Percentiles rank a stretch among this genome's conserved stretches.
Conservation (phyloP, 441 rosid genomes). For the Erodium texanum region DNA sequence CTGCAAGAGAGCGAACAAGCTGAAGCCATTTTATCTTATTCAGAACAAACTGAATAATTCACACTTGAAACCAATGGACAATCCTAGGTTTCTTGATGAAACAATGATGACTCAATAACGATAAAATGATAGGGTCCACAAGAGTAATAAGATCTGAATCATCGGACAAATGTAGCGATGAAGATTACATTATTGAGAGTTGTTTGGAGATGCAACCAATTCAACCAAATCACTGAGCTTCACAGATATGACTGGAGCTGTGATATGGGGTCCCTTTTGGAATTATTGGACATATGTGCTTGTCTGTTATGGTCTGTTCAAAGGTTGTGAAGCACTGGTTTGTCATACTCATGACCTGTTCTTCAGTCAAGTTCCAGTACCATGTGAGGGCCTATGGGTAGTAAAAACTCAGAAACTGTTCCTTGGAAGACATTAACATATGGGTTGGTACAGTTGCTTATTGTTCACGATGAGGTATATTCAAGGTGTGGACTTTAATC, state of each 20-base stretch:
- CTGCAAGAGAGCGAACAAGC: slow-evolving; percentile 53
- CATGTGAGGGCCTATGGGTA: slow-evolving; percentile 19
- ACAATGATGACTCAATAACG: no score
- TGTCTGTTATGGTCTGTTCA: slow-evolving; percentile 9
- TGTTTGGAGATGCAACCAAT: slow-evolving; percentile 14
- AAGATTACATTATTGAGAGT: slow-evolving; percentile 2
- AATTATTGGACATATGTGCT: slow-evolving; percentile 15
- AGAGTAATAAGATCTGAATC: slow-evolving; percentile 20
- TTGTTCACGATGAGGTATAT: background rate
- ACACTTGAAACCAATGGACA: no score
- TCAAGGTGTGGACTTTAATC: slow-evolving; percentile 5
- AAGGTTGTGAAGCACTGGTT: slow-evolving; percentile 3
- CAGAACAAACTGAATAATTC: background rate
- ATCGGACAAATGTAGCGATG: slow-evolving; percentile 8
- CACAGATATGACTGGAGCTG: background rate
- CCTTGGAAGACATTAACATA: slow-evolving; percentile 15
- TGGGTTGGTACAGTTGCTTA: slow-evolving; percentile 9
- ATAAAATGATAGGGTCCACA: slow-evolving; percentile 9
- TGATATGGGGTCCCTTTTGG: slow-evolving; percentile 21
- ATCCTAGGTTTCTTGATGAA: no score
- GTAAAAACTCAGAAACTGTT: slow-evolving; percentile 20
- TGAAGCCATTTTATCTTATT: slow-evolving; percentile 3
- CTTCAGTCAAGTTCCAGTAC: slow-evolving; percentile 8
- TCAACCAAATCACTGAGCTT: slow-evolving; percentile 11
- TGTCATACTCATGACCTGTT: slow-evolving; percentile 14